These are phyloP conservation scores for Musa troglodytarum DNA, from an alignment of 176 grass and related monocot genomes.

Conservation along the genomic window DNA sequence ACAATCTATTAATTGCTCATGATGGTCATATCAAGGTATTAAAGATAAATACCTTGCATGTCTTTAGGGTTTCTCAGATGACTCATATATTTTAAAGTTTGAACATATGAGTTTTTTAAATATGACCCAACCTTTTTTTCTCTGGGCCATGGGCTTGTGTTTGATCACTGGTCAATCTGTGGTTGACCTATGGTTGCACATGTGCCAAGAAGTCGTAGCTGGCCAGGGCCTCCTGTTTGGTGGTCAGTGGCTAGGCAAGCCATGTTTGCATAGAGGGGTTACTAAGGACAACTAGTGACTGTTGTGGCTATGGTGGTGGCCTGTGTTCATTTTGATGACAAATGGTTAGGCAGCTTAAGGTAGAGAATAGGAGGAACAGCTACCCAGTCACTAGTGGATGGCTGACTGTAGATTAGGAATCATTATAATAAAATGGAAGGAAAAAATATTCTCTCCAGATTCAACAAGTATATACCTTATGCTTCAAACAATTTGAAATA, in stretches of 20 bases:
- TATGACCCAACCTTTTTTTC: neutral
- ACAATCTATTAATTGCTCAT: conserved; percentile 96
- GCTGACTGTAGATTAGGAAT: too few relatives aligned
- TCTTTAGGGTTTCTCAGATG: neutral
- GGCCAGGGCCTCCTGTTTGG: neutral
- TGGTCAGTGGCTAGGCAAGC: neutral
- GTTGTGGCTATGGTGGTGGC: neutral
- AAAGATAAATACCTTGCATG: neutral
- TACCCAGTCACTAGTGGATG: too few relatives aligned
- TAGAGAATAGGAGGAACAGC: too few relatives aligned
- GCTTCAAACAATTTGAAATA: too few relatives aligned
- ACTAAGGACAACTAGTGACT: neutral
- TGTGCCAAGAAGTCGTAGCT: neutral
- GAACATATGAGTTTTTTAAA: too few relatives aligned
- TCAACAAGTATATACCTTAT: too few relatives aligned
- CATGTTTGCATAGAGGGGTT: neutral
- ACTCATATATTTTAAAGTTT: too few relatives aligned
- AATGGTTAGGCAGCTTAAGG: neutral
- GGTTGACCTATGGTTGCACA: neutral
- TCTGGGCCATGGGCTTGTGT: neutral
- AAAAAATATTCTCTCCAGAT: too few relatives aligned
- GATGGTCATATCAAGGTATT: conserved; percentile 97
- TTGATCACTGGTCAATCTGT: neutral
- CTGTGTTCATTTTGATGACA: neutral
- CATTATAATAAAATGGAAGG: too few relatives aligned